Conservation (phyloP, 148 eudicot genomes). For the Camellia lanceoleosa region DNA sequence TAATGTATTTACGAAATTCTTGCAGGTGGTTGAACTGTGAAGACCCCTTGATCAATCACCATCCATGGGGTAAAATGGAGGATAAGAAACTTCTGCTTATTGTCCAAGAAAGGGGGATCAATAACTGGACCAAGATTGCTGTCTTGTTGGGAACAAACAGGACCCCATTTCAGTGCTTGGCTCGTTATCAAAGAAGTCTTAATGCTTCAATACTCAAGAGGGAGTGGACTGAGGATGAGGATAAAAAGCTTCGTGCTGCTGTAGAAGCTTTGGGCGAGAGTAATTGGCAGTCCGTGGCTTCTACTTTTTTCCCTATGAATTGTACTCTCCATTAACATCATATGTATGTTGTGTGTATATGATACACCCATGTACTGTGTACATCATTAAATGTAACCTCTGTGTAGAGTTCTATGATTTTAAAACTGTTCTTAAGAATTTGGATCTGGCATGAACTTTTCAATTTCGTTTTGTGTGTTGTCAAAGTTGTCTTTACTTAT, state of each 20-base stretch:
- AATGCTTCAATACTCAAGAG: slow-evolving; percentile 74
- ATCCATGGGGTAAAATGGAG: slow-evolving; percentile 56
- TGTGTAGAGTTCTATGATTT: too few relatives aligned
- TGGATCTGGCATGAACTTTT: too few relatives aligned
- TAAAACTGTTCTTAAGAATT: too few relatives aligned
- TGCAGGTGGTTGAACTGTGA: slow-evolving; percentile 77
- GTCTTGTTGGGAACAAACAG: slow-evolving; percentile 56
- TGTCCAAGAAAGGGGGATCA: slow-evolving; percentile 53
- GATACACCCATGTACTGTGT: too few relatives aligned
- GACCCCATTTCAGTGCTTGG: slow-evolving; percentile 89
- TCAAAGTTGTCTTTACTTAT: too few relatives aligned
- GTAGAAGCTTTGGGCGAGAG: slow-evolving; percentile 79
- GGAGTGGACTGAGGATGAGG: slow-evolving; percentile 85
- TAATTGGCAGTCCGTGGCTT: slow-evolving; percentile 84
- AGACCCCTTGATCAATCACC: slow-evolving; percentile 60
- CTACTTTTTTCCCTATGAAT: too few relatives aligned
- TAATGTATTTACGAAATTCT: slow-evolving; percentile 13
- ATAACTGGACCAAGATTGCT: slow-evolving; percentile 68
- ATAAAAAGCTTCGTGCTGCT: slow-evolving; percentile 70
- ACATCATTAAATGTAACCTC: too few relatives aligned
- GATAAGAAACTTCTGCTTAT: slow-evolving; percentile 69
- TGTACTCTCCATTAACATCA: too few relatives aligned
- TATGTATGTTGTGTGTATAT: too few relatives aligned
- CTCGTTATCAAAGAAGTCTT: slow-evolving; percentile 84
- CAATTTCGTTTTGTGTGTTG: too few relatives aligned